Evolutionary conservation across 2,329 filamentous ascomycete genomes (phyloP).

Genomic region (Colletotrichum australisinense): DNA sequence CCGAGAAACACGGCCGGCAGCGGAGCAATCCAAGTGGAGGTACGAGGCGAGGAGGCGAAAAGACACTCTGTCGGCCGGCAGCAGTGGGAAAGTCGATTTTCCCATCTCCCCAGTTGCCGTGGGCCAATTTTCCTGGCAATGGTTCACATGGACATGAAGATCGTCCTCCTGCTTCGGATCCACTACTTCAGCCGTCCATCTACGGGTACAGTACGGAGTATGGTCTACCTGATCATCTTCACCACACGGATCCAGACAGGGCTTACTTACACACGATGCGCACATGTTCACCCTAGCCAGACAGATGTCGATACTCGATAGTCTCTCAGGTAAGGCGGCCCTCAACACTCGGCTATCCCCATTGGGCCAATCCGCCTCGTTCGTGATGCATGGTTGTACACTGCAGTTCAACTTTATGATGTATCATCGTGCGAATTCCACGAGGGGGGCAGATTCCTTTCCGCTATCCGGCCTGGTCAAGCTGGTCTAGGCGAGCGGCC

Average conservation of each 20-base stretch:
- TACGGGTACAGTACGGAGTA: neutral
- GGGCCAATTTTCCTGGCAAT: slow-evolving; percentile 13
- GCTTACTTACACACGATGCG: neutral
- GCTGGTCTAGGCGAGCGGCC: slow-evolving; percentile 10
- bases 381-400: neutral
- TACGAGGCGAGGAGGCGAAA: slow-evolving; percentile 6
- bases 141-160: slow-evolving; percentile 22
- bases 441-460: slow-evolving; percentile 21
- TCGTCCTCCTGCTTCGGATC: slow-evolving; percentile 16
- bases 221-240: neutral
- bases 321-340: slow-evolving; percentile 20
- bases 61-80: neutral
- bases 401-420: neutral
- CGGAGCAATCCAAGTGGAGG: slow-evolving; percentile 29
- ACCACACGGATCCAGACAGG: slow-evolving; percentile 9
- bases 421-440: slow-evolving; percentile 31
- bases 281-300: neutral
- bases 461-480: slow-evolving; percentile 23
- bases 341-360: slow-evolving; percentile 24
- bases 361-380: slow-evolving; percentile 15
- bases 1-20: slow-evolving; percentile 20
- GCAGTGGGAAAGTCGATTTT: slow-evolving; percentile 27
- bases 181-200: slow-evolving; percentile 15
- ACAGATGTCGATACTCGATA: slow-evolving; percentile 7
- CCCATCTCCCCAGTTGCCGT: slow-evolving; percentile 13